Conservation (phyloP, 345 rosid species). For the Lepidium sativum region DNA sequence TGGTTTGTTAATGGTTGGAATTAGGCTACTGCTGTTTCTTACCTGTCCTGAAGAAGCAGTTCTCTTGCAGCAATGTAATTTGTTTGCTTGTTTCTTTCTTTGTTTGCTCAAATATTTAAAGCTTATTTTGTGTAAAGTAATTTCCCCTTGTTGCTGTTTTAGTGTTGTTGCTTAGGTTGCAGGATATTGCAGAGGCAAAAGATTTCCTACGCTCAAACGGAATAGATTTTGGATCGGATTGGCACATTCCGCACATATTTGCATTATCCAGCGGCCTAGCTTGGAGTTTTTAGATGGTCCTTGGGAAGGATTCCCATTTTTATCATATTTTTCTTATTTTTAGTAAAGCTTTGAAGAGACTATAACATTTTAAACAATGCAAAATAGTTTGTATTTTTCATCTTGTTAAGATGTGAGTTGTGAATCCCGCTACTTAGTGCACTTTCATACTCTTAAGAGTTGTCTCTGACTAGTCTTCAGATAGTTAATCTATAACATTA, state of each 20-base stretch:
- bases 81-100: not conserved
- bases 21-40: slow-evolving; percentile 54
- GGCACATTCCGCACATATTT: too few relatives aligned
- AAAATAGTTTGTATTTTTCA: too few relatives aligned
- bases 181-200: not conserved
- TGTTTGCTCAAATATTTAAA: not conserved
- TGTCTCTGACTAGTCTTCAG: too few relatives aligned
- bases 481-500: too few relatives aligned
- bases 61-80: slow-evolving; percentile 47
- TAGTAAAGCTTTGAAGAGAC: too few relatives aligned
- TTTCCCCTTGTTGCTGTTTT: not conserved
- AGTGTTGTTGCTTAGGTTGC: not conserved
- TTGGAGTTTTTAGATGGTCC: not conserved
- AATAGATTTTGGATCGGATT: too few relatives aligned
- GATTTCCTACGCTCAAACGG: too few relatives aligned
- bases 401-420: too few relatives aligned
- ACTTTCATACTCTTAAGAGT: too few relatives aligned
- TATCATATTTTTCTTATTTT: not conserved
- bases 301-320: not conserved
- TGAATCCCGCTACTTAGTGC: too few relatives aligned
- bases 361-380: too few relatives aligned
- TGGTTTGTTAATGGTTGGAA: slow-evolving; percentile 64
- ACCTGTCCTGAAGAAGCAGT: slow-evolving; percentile 61
- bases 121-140: not conserved
- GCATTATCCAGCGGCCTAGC: too few relatives aligned